A percentile compares a stretch with the other conserved stretches of the same genome.
These are phyloP conservation scores for Yamadazyma pseudoaaseri DNA, from an alignment of 1,139 yeast genomes.

Conservation along the genomic window DNA sequence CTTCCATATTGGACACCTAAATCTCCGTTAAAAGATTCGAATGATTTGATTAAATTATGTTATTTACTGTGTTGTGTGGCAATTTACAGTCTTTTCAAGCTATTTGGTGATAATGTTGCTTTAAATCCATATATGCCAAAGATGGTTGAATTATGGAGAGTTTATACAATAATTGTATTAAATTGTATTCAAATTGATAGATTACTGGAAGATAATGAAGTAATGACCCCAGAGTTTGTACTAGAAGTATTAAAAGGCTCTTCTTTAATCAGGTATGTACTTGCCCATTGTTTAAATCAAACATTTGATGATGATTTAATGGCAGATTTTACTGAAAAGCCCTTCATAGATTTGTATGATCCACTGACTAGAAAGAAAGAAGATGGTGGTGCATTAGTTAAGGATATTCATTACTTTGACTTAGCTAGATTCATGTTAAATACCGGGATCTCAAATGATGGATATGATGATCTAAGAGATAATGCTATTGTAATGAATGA, in stretches of 20 bases:
- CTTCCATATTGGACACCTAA: slow-evolving; percentile 55
- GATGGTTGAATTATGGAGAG: slow-evolving; percentile 61
- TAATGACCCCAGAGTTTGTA: slow-evolving; percentile 48
- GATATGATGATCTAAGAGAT: slow-evolving; percentile 14
- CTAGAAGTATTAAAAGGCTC: slow-evolving; percentile 60
- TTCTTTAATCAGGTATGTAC: slow-evolving; percentile 57
- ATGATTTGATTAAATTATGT: slow-evolving; percentile 32
- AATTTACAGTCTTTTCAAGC: slow-evolving; percentile 50
- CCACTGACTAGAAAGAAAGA: slow-evolving; percentile 60
- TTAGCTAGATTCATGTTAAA: slow-evolving; percentile 5
- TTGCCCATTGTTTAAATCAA: slow-evolving; percentile 56
- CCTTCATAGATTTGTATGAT: slow-evolving; percentile 45
- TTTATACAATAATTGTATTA: slow-evolving; percentile 55
- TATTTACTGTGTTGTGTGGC: slow-evolving; percentile 38
- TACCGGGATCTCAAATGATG: slow-evolving; percentile 4
- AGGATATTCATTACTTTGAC: slow-evolving; percentile 8
- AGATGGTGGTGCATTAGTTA: slow-evolving; percentile 47
- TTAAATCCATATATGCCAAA: slow-evolving; percentile 61
- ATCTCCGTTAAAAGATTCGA: slow-evolving; percentile 27
- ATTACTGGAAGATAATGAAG: slow-evolving; percentile 46
- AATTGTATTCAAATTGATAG: slow-evolving; percentile 66
- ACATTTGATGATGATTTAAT: slow-evolving; percentile 5
- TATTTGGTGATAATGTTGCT: slow-evolving; percentile 44
- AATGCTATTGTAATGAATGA: slow-evolving; percentile 41
- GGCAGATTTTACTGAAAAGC: slow-evolving; percentile 7